Base-by-base conservation (phyloP, 345 rosid genomes). In the Eucalyptus fibrosa region DNA sequence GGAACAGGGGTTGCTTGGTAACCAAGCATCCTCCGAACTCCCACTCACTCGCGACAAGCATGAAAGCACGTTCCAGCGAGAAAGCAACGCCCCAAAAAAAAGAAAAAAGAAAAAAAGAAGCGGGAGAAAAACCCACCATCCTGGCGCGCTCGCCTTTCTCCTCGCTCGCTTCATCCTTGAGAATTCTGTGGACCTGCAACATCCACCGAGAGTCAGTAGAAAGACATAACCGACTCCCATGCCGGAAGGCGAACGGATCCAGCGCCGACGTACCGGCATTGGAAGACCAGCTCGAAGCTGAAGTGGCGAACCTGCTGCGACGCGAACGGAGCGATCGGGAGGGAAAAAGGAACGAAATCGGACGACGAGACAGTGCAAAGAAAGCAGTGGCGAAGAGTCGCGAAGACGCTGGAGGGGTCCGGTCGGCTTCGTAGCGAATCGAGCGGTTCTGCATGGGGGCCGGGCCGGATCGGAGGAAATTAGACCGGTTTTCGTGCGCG, bases 141-240 rank as follows among this genome's bases (percentile, higher is more conserved):
- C 99, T 94, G 69, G 99, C 99, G 87, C 97, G 98, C 88, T 96
- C 98, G 83, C 99, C 99, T 89, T 97, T 97, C 93, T 97, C 99
- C 92, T 96, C 99, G 62, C 88, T 96, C 87, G 99, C 99, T 67
- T 97, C 99, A 95, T 97, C 97, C 93, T 95, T 97, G 87, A 97
- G 88, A 91, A 97, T 96, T 88, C 69, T 94, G 30, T 97, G 96
- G 88, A 94, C 87, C 99, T 97, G 87, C 42, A 87, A 23, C 44
- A 88, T 86, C 88, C 87, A 62, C 77, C 91, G 88, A 47, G 12
- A 87, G 47, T 5, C 88, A 30, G 32, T 6, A 30, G 21, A 45
- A 80, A 49, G 21, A 24, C 28, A 55, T 1, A 28, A 24, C 19
- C 10, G 69, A 86, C 13, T 26, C 30, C 9, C 87, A 62, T 59